Base-by-base conservation (phyloP, 352 stramenopile species). In the Globisporangium acanthophoron region DNA sequence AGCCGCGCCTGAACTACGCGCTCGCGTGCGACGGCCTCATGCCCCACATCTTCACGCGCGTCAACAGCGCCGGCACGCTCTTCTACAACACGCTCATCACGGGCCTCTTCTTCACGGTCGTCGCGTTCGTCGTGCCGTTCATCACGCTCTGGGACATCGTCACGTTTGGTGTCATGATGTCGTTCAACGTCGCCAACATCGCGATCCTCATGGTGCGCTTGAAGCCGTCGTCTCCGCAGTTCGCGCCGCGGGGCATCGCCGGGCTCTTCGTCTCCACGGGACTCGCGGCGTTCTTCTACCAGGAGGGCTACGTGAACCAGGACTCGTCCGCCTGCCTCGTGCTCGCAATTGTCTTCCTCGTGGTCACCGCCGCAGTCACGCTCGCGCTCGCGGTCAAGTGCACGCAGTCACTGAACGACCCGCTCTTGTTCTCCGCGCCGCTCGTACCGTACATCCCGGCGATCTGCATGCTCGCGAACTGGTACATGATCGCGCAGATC, bases 21-120 rank as follows among this genome's bases (percentile, higher is more conserved):
- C 79, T 98, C 67, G 82, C 92, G 20, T 90, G 87, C 45, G 96
- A 99, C 67, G 95, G 95, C 8, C 82, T 99, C 8, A 71, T 98
- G 54, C 94, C 96, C 40, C 61, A 67, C 51, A 78, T 97, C 29
- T 98, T 98, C 74, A 80, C 79, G 41, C 24, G 20, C 18, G 76
- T 93, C 47, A 73, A 94, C 60, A 64, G 61, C 47, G 88, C 90
- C 35, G 82, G 84, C 46, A 90, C 84, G 54, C 67, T 96, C 21
- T 92, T 92, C 62, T 73, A 69, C 64, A 90, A 89, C 67, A 90
- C 77, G 53, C 59, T 92, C 2, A 76, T 92, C 58, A 80, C 70
- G 1, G 85, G 82, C 27, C 62, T 69, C 37, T 73, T 92, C 59
- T 88, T 88, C 64, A 87, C 79, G 24, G 39, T 85, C 49, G 62